These are phyloP conservation scores for Taxawa tesnikishii DNA, from an alignment of 2,329 filamentous ascomycete genomes.

Conservation along the genomic window DNA sequence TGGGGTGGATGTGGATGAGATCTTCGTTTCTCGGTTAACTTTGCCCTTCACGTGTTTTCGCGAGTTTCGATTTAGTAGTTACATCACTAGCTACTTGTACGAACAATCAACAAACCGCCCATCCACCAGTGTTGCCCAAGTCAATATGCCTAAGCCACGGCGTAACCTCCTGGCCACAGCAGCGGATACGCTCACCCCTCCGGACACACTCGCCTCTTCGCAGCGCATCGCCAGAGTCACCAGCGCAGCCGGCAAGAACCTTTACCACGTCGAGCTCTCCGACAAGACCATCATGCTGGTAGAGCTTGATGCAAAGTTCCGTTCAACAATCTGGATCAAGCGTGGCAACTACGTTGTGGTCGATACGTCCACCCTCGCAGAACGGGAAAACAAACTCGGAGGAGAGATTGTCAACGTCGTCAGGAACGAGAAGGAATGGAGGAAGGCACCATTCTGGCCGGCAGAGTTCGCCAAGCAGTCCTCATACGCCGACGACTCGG, in stretches of 20 bases:
- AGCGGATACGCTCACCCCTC: slow-evolving; percentile 53
- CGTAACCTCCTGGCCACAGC: slow-evolving; percentile 67
- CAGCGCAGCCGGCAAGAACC: slow-evolving; percentile 76
- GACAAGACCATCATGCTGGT: slow-evolving; percentile 55
- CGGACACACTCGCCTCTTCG: slow-evolving; percentile 38
- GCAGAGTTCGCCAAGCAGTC: slow-evolving; percentile 39
- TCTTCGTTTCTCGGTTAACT: too few relatives aligned
- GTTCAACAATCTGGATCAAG: slow-evolving; percentile 88
- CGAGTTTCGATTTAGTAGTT: too few relatives aligned
- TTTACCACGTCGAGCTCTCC: slow-evolving; percentile 69
- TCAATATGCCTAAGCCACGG: slow-evolving; percentile 62
- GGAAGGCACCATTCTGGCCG: slow-evolving; percentile 75
- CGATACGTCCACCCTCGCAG: slow-evolving; percentile 54
- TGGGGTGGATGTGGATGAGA: too few relatives aligned
- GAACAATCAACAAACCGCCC: too few relatives aligned
- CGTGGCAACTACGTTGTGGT: slow-evolving; percentile 78
- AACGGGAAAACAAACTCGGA: slow-evolving; percentile 61
- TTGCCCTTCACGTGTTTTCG: too few relatives aligned
- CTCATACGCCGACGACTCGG: slow-evolving; percentile 49
- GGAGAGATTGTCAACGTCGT: slow-evolving; percentile 93
- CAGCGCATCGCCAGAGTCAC: slow-evolving; percentile 64
- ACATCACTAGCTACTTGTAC: too few relatives aligned
- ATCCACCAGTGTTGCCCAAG: too few relatives aligned
- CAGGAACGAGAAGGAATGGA: slow-evolving; percentile 81
- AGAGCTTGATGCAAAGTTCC: slow-evolving; percentile 74